Evolutionary conservation across 2,329 filamentous ascomycete species (phyloP).

Genomic region (Aspergillus persii): DNA sequence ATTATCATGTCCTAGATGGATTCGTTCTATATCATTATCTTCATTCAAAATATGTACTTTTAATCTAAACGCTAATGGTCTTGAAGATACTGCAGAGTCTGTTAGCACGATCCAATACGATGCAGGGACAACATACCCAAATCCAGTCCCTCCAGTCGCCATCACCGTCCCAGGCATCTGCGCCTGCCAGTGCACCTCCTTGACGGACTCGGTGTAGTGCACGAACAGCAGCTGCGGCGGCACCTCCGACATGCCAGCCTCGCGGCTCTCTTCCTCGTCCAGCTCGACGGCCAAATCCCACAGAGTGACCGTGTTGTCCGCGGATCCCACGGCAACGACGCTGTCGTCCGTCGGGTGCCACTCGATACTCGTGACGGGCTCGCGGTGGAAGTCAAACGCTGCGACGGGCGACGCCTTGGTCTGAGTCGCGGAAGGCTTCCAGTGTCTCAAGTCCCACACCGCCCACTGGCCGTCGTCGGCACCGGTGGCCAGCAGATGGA

Average conservation of each 20-base stretch:
- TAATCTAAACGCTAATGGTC: constrained; percentile 70
- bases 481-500: constrained; percentile 85
- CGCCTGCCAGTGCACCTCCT: constrained; percentile 96
- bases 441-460: constrained; percentile 94
- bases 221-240: constrained; percentile 94
- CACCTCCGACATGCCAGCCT: constrained; percentile 82
- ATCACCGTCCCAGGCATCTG: constrained; percentile 89
- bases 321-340: constrained; percentile 87
- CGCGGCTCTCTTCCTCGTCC: constrained; percentile 93
- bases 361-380: constrained; percentile 92
- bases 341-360: constrained; percentile 98
- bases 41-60: background rate
- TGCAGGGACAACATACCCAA: constrained; percentile 53
- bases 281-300: constrained; percentile 97
- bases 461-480: constrained; percentile 92
- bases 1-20: no score
- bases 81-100: constrained; percentile 63
- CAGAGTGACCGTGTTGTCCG: constrained; percentile 88
- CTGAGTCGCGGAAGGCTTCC: constrained; percentile 65
- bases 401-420: constrained; percentile 76
- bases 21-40: background rate
- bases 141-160: constrained; percentile 83
- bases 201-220: constrained; percentile 91
- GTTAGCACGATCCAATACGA: constrained; percentile 16
- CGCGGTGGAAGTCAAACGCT: constrained; percentile 90